phyloP scores from a whole-genome alignment of 345 rosid species.

The Raphanus sativus region DNA sequence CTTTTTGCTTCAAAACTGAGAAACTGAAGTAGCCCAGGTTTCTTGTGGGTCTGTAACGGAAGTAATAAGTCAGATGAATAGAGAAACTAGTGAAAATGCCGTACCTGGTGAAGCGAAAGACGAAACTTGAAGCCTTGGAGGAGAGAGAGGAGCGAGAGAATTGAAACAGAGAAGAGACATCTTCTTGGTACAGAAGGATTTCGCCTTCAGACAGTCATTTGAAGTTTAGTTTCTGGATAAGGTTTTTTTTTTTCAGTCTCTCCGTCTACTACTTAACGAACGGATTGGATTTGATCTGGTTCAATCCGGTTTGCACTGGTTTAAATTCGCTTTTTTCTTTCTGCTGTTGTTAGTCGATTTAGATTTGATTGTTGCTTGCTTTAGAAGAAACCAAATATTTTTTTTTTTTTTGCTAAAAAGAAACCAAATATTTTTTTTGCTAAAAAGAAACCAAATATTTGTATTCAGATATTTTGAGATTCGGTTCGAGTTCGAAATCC shows the following conservation, averaged over 20 bases:
- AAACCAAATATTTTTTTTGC: too few species aligned
- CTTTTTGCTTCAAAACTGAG: too few species aligned
- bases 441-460: too few species aligned
- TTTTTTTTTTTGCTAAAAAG: too few species aligned
- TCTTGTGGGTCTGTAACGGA: too few species aligned
- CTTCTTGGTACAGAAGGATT: slow-evolving; percentile 21
- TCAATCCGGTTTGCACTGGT: slow-evolving; percentile 7
- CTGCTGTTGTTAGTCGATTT: background rate
- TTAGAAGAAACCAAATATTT: too few species aligned
- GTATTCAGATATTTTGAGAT: too few species aligned
- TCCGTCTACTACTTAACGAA: slow-evolving; percentile 23
- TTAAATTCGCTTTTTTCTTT: background rate
- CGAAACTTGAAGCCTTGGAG: slow-evolving; percentile 1
- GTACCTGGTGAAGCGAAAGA: slow-evolving; percentile 34
- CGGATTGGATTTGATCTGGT: slow-evolving; percentile 28
- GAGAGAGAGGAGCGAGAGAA: slow-evolving; percentile 31
- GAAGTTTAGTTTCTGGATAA: slow-evolving; percentile 31
- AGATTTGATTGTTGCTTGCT: background rate
- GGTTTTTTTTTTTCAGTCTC: slow-evolving; percentile 1
- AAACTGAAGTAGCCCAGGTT: too few species aligned
- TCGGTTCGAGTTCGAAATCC: too few species aligned
- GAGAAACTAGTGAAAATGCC: background rate
- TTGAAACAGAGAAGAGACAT: slow-evolving; percentile 43
- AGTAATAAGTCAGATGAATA: background rate
- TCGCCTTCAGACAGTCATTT: slow-evolving; percentile 30